phyloP scores from a whole-genome alignment of 192 early-diverging fungal species.

The Phlyctochytrium bullatum region DNA sequence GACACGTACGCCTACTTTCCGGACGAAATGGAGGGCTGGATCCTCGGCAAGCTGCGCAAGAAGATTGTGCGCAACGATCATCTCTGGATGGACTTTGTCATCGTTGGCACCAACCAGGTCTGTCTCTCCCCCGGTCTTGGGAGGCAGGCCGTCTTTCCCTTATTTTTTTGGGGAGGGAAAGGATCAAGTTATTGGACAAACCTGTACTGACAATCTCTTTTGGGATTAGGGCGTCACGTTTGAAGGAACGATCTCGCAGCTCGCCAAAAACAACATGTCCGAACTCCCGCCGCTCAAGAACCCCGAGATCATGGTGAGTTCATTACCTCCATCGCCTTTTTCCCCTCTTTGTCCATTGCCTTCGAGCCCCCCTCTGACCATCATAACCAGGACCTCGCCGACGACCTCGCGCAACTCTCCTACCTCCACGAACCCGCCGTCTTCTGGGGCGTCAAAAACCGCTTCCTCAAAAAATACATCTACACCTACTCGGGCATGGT shows the following conservation, averaged over 20 bases:
- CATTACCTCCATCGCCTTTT: neutral
- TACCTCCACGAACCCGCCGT: slow-evolving; percentile 31
- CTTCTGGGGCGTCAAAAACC: slow-evolving; percentile 27
- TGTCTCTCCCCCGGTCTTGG: no score
- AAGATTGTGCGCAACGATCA: slow-evolving; percentile 53
- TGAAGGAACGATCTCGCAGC: slow-evolving; percentile 66
- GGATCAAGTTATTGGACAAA: no score
- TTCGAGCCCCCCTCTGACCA: neutral
- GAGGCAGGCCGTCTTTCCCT: no score
- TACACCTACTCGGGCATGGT: slow-evolving; percentile 97
- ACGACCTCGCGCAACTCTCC: slow-evolving; percentile 23
- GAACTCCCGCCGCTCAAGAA: slow-evolving; percentile 90
- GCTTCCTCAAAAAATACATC: slow-evolving; percentile 44
- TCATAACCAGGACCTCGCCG: slow-evolving; percentile 18
- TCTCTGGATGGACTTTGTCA: slow-evolving; percentile 59
- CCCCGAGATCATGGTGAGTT: slow-evolving; percentile 76
- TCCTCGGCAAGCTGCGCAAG: slow-evolving; percentile 60
- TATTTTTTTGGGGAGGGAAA: no score
- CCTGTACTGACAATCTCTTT: neutral
- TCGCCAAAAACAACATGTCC: slow-evolving; percentile 62
- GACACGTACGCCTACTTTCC: slow-evolving; percentile 44
- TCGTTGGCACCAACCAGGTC: slow-evolving; percentile 58
- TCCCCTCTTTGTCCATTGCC: neutral
- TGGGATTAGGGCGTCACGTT: slow-evolving; percentile 63
- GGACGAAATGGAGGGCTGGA: slow-evolving; percentile 83